Evolutionary conservation across 371 early-diverging fungal species (phyloP).

Genomic region (Blastocladiella emersonii): DNA sequence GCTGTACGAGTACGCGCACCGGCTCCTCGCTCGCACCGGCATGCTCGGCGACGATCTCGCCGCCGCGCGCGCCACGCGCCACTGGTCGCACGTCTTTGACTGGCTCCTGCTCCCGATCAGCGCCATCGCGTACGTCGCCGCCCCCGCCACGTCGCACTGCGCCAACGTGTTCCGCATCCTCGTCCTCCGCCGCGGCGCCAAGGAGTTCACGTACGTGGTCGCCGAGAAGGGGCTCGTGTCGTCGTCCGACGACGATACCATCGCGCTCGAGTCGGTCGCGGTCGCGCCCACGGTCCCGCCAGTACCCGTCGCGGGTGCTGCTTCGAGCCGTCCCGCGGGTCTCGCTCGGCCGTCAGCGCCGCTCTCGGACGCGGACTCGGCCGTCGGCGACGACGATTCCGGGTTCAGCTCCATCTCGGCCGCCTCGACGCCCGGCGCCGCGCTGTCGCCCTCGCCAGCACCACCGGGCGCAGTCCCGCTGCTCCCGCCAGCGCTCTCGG

Average conservation of each 20-base stretch:
- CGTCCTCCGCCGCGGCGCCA: background rate
- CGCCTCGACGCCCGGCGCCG: too few species aligned
- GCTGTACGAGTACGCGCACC: conserved; percentile 5
- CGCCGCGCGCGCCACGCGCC: background rate
- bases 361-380: too few species aligned
- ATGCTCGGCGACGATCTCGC: background rate
- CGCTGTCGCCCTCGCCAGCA: too few species aligned
- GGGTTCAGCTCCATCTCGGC: too few species aligned
- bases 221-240: background rate
- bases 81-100: background rate
- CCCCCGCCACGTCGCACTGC: conserved; percentile 1
- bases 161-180: background rate
- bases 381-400: too few species aligned
- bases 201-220: conserved; percentile 1
- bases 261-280: too few species aligned
- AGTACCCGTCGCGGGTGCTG: too few species aligned
- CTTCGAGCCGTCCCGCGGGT: too few species aligned
- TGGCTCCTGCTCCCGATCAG: background rate
- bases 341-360: too few species aligned
- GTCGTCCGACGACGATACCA: background rate
- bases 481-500: too few species aligned
- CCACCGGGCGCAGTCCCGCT: too few species aligned
- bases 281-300: too few species aligned
- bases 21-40: background rate
- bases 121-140: background rate